phyloP scores from a whole-genome alignment of 768 basidiomycete species.

The Strobilomyces confusus region DNA sequence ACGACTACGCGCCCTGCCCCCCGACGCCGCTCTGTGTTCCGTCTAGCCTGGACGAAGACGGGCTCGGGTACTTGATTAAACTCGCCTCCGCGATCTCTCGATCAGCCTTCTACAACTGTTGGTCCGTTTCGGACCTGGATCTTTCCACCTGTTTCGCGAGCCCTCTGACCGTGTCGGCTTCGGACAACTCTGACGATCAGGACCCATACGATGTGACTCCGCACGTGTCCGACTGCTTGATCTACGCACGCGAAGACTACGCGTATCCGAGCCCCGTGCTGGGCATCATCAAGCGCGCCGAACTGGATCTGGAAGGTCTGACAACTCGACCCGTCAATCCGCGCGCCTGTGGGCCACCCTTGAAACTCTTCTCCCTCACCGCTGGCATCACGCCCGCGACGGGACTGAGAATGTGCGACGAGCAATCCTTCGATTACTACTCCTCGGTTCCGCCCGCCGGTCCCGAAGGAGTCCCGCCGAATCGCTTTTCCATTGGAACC shows the following conservation, averaged over 20 bases:
- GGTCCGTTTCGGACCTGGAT: background rate
- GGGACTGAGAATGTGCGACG: background rate
- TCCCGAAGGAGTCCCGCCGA: background rate
- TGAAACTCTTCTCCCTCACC: conserved; percentile 6
- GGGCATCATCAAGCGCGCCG: conserved; percentile 11
- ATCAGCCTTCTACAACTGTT: too few species aligned
- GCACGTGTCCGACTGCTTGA: background rate
- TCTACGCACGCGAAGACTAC: background rate
- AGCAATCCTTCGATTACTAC: conserved; percentile 11
- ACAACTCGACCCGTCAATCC: background rate
- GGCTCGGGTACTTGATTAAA: background rate
- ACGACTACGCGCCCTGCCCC: conserved; percentile 15
- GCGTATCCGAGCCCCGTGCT: conserved; percentile 14
- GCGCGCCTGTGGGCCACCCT: background rate
- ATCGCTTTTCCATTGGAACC: conserved; percentile 6
- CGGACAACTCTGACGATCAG: background rate
- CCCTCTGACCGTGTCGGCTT: background rate
- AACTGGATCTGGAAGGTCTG: background rate
- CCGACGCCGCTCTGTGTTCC: conserved; percentile 6
- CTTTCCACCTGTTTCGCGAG: background rate
- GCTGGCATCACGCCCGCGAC: conserved; percentile 4
- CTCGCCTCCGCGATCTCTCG: background rate
- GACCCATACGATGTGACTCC: background rate
- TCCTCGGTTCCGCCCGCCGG: background rate
- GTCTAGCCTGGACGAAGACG: background rate